Evolutionary conservation across 2,329 filamentous ascomycete species (phyloP).

Genomic region (Talaromyces piceae): DNA sequence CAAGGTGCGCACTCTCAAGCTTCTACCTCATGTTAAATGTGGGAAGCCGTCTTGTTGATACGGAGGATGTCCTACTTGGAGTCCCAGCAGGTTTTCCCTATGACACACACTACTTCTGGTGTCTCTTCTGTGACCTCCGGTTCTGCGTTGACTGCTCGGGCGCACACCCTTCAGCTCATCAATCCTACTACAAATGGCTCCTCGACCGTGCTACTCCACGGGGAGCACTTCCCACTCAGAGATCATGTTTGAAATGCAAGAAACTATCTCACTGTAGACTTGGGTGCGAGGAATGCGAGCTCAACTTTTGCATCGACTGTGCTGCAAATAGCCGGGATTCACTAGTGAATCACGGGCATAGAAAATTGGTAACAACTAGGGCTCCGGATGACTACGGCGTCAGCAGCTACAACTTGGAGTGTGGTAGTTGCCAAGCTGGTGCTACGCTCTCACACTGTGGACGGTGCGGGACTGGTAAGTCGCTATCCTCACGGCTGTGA

Average conservation of each 20-base stretch:
- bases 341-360: slow-evolving; percentile 6
- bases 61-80: neutral
- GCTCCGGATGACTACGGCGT: slow-evolving; percentile 9
- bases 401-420: slow-evolving; percentile 5
- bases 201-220: slow-evolving; percentile 6
- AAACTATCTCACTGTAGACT: slow-evolving; percentile 7
- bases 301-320: slow-evolving; percentile 10
- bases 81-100: slow-evolving; percentile 5
- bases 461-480: slow-evolving; percentile 7
- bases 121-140: slow-evolving; percentile 10
- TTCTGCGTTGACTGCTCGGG: slow-evolving; percentile 7
- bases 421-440: slow-evolving; percentile 5
- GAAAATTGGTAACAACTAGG: slow-evolving; percentile 6
- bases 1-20: neutral
- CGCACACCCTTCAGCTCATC: slow-evolving; percentile 7
- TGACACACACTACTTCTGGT: slow-evolving; percentile 8
- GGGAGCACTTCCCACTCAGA: slow-evolving; percentile 2
- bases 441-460: slow-evolving; percentile 10
- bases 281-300: slow-evolving; percentile 7
- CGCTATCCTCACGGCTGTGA: neutral
- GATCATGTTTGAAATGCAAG: slow-evolving; percentile 8
- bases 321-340: slow-evolving; percentile 4
- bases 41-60: neutral
- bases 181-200: slow-evolving; percentile 10
- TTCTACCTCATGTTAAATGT: neutral